These are phyloP conservation scores for Penicillium tannophilum DNA, from an alignment of 495 filamentous ascomycete genomes.

Conservation along the genomic window DNA sequence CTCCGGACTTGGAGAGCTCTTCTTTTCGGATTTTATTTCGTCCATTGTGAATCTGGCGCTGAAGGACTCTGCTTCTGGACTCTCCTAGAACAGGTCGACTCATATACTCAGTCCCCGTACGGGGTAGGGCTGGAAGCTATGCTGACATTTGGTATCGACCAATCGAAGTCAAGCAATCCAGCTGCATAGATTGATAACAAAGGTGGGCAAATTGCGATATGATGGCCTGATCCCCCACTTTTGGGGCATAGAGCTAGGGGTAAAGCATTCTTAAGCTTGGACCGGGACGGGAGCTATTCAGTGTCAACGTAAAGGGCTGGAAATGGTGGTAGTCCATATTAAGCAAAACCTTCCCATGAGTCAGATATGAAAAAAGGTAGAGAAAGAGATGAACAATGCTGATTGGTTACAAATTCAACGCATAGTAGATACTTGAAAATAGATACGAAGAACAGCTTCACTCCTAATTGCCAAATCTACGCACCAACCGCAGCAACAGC, in stretches of 20 bases:
- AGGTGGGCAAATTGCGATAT: conserved; percentile 7
- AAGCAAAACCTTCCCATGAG: too few relatives aligned
- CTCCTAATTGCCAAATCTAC: neutral
- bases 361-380: neutral
- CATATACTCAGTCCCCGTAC: conserved; percentile 3
- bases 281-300: neutral
- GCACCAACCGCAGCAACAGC: conserved; percentile 22
- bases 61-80: neutral
- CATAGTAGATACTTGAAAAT: neutral
- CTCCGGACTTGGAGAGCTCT: neutral
- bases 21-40: conserved; percentile 21
- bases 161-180: neutral
- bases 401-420: neutral
- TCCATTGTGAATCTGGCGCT: conserved; percentile 19
- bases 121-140: neutral
- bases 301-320: neutral
- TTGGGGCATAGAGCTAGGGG: neutral
- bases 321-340: too few relatives aligned
- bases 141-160: neutral
- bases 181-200: conserved; percentile 8
- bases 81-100: neutral
- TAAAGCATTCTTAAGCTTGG: neutral
- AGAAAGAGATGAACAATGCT: neutral
- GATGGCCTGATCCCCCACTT: conserved; percentile 12
- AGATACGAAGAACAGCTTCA: neutral